Evolutionary conservation across 2,329 filamentous ascomycete species (phyloP).

Genomic region (Cercospora beticola): DNA sequence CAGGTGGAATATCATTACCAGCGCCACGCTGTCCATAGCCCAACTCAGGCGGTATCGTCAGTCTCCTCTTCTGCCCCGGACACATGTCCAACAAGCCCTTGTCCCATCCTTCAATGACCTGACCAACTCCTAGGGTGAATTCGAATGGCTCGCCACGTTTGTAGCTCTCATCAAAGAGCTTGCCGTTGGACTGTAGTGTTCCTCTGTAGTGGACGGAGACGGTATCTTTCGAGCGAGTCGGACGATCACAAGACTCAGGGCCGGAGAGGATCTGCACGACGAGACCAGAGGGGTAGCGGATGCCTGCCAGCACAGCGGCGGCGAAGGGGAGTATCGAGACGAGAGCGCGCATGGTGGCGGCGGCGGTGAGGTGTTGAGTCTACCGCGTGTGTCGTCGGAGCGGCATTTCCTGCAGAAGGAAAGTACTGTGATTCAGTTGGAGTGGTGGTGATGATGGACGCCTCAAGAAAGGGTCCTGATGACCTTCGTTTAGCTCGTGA

Average conservation of each 20-base stretch:
- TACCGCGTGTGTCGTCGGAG: slow-evolving; percentile 13
- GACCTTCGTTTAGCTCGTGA: not conserved
- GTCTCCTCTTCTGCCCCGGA: slow-evolving; percentile 82
- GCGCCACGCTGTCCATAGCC: slow-evolving; percentile 76
- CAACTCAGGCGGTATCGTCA: slow-evolving; percentile 84
- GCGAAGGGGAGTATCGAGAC: slow-evolving; percentile 24
- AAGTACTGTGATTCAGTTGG: not conserved
- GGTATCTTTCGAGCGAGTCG: slow-evolving; percentile 48
- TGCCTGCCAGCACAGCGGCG: slow-evolving; percentile 11
- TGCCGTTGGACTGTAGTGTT: slow-evolving; percentile 58
- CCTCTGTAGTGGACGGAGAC: slow-evolving; percentile 53
- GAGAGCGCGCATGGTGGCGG: slow-evolving; percentile 27
- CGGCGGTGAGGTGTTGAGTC: not conserved
- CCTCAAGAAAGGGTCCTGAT: slow-evolving; percentile 7
- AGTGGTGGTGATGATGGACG: not conserved
- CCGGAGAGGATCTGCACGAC: slow-evolving; percentile 45
- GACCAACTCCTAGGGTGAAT: slow-evolving; percentile 76
- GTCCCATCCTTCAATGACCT: slow-evolving; percentile 95
- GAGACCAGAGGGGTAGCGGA: slow-evolving; percentile 26
- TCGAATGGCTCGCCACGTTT: slow-evolving; percentile 71
- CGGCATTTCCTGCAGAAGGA: not conserved
- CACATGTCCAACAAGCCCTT: slow-evolving; percentile 90
- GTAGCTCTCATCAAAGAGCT: slow-evolving; percentile 82
- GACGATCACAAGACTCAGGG: slow-evolving; percentile 45
- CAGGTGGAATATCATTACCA: slow-evolving; percentile 71